A percentile compares a stretch with the other conserved stretches of the same genome.
These are phyloP conservation scores for Paracoccidioides lutzii DNA, from an alignment of 2,329 filamentous ascomycete species.

Conservation along the genomic window DNA sequence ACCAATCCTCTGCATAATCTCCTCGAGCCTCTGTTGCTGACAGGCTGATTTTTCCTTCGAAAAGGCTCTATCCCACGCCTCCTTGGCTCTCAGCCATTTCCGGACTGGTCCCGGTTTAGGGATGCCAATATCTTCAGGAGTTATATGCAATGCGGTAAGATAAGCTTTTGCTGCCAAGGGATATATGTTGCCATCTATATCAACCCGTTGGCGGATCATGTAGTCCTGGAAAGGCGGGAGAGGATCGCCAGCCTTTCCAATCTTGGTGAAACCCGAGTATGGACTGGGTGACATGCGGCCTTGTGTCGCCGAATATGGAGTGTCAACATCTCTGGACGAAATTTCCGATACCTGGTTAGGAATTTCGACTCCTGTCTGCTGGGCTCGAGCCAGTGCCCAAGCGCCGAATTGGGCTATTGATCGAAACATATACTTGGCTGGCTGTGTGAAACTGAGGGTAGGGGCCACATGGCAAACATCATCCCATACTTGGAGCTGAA, in stretches of 20 bases:
- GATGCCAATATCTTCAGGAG: slow-evolving; percentile 55
- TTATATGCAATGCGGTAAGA: slow-evolving; percentile 53
- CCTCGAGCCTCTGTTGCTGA: slow-evolving; percentile 59
- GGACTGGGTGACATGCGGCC: slow-evolving; percentile 9
- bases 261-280: slow-evolving; percentile 25
- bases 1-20: slow-evolving; percentile 59
- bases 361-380: slow-evolving; percentile 68
- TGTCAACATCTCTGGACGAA: slow-evolving; percentile 39
- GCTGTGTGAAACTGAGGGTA: slow-evolving; percentile 89
- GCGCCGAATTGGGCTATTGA: slow-evolving; percentile 86
- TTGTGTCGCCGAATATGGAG: background rate
- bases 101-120: slow-evolving; percentile 67
- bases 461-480: slow-evolving; percentile 85
- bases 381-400: slow-evolving; percentile 75
- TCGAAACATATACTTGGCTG: slow-evolving; percentile 91
- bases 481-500: slow-evolving; percentile 93
- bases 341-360: slow-evolving; percentile 61
- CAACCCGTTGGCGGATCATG: slow-evolving; percentile 86
- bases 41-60: slow-evolving; percentile 55
- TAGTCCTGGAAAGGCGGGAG: slow-evolving; percentile 66
- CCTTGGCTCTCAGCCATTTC: slow-evolving; percentile 70
- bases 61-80: slow-evolving; percentile 61
- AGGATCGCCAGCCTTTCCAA: slow-evolving; percentile 78
- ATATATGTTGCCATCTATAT: slow-evolving; percentile 61
- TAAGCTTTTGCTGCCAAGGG: slow-evolving; percentile 52